Conservation (phyloP, 371 early-diverging fungal species). For the Phascolomyces articulosus region DNA sequence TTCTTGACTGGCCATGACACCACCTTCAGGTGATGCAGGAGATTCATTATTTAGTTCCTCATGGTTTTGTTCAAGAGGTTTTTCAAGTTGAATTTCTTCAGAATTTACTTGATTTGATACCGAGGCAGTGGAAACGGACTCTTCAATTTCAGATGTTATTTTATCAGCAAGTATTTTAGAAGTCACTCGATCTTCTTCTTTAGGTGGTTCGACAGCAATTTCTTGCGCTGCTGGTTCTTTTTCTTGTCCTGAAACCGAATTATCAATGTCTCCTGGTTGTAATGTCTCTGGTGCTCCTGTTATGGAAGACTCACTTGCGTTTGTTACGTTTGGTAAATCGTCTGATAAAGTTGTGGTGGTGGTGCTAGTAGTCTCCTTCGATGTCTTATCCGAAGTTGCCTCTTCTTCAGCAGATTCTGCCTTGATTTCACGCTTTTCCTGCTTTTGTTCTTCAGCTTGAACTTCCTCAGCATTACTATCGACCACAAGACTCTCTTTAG, state of each 20-base stretch:
- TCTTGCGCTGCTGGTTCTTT: neutral
- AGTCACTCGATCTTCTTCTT: conserved; percentile 1
- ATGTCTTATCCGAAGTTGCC: no score
- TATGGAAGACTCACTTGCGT: no score
- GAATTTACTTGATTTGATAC: neutral
- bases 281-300: no score
- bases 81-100: neutral
- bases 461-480: no score
- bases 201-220: neutral
- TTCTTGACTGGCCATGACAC: no score
- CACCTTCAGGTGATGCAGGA: no score
- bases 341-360: no score
- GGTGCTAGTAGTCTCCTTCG: no score
- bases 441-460: neutral
- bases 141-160: neutral
- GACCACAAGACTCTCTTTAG: neutral
- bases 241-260: neutral
- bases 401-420: no score
- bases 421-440: neutral
- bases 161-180: neutral
- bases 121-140: neutral
- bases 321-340: no score
- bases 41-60: no score
- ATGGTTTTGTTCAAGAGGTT: neutral
- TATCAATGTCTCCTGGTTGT: no score